Evolutionary conservation across 108 stramenopile genomes (phyloP), one percentile per base, ranked within the genome.

Genomic region (Fragilaria radians): DNA sequence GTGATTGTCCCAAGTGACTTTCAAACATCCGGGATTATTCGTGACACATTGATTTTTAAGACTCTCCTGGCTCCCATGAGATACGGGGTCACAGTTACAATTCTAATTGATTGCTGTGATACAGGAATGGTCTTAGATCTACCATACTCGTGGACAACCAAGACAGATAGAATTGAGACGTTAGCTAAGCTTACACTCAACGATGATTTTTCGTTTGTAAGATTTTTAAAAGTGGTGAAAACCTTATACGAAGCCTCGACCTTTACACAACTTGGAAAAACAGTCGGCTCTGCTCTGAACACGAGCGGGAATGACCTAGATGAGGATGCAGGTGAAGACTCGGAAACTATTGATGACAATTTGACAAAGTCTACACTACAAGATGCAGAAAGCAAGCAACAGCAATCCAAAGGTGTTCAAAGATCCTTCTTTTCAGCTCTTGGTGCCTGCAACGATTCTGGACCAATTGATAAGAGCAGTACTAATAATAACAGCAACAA

Each of bases 151-250:
- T 92, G 87, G 87, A 66, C 71, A 11, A 87, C 87, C 9, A 75
- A 77, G 49, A 56, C 48, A 21, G 83, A 85, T 46, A 66, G 71
- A 48, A 55, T 66, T 28, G 77, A 68, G 4, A 14, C 48, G 28
- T 46, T 52, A 19, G 76, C 80, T 5, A 85, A 82, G 61, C 71
- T 88, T 71, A 50, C 79, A 18, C 59, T 79, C 48, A 86, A 88
- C 61, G 79, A 92, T 33, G 81, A 92, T 63, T 92, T 88, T 69
- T 86, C 84, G 50, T 92, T 92, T 66, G 81, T 88, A 1, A 75
- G 91, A 62, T 88, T 85, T 56, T 72, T 92, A 46, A 88, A 92
- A 74, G 91, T 88, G 21, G 85, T 88, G 21, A 88, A 85, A 59
- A 88, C 82, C 5, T 72, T 92, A 23, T 88, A 92, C 68, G 91